Percentiles rank a stretch among this genome's conserved stretches.
These are phyloP conservation scores for Cyclotella kingstonii DNA, from an alignment of 108 stramenopile genomes.

Conservation along the genomic window DNA sequence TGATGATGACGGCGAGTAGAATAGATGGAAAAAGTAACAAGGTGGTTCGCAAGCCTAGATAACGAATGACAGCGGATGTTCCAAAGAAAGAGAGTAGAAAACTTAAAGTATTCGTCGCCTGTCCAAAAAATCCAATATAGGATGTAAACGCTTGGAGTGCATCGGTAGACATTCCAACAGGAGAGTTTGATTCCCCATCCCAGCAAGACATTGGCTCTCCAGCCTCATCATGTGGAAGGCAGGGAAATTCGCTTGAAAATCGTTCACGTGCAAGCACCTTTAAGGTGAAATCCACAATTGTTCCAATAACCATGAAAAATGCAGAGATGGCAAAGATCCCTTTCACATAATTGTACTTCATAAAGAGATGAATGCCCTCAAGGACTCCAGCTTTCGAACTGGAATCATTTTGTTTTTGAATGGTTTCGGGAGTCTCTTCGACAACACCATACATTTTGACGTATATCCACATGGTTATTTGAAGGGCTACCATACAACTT, in stretches of 20 bases:
- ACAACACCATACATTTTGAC: slow-evolving; percentile 73
- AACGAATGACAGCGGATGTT: slow-evolving; percentile 93
- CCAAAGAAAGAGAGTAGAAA: slow-evolving; percentile 93
- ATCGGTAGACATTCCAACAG: slow-evolving; percentile 69
- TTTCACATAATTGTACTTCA: slow-evolving; percentile 93
- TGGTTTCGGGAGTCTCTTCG: slow-evolving; percentile 12
- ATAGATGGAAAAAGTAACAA: slow-evolving; percentile 92
- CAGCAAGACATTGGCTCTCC: slow-evolving; percentile 74
- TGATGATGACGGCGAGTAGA: slow-evolving; percentile 78
- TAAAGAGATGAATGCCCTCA: slow-evolving; percentile 91
- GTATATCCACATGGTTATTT: slow-evolving; percentile 90
- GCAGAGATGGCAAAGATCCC: slow-evolving; percentile 96
- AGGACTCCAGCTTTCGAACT: slow-evolving; percentile 81
- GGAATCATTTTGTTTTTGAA: slow-evolving; percentile 43
- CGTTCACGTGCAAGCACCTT: slow-evolving; percentile 90
- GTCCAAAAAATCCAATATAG: slow-evolving; percentile 97
- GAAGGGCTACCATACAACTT: slow-evolving; percentile 77
- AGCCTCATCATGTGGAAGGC: slow-evolving; percentile 35
- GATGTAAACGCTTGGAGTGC: slow-evolving; percentile 85
- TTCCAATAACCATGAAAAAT: slow-evolving; percentile 98
- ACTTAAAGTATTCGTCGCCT: slow-evolving; percentile 91
- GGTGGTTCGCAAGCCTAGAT: slow-evolving; percentile 85
- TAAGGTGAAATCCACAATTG: slow-evolving; percentile 97
- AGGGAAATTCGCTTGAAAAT: slow-evolving; percentile 87
- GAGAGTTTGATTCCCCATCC: slow-evolving; percentile 53